Base-by-base conservation (phyloP, 179 eudicot genomes). In the Nepenthes alata region DNA sequence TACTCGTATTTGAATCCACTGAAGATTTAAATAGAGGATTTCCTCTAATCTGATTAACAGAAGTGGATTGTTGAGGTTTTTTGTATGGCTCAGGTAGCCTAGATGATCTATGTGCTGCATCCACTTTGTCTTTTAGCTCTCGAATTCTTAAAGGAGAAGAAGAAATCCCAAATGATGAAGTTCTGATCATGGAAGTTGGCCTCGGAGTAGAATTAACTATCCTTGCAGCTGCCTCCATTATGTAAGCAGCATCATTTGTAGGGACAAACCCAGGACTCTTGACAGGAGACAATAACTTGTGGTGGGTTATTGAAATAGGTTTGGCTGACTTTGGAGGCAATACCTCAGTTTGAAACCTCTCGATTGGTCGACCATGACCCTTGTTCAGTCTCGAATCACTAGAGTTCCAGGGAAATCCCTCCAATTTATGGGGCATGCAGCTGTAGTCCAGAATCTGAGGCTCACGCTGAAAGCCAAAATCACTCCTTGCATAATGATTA, bases 321-420 rank as follows among this genome's bases (percentile, higher is more conserved):
- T 83, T 93, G 68, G 93, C 90, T 35, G 93, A 83, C 70, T 78
- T 86, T 47, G 90, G 93, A 62, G 98, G 98, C 74, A 89, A 75
- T 38, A 75, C 80, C 77, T 93, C 95, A 15, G 82, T 74, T 69
- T 86, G 95, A 81, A 86, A 89, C 69, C 88, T 86, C 78, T 93
- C 96, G 41, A 89, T 73, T 49, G 89, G 84, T 61, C 80, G 75
- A 62, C 64, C 72, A 36, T 65, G 81, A 69, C 72, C 60, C 76
- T 77, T 82, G 62, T 63, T 78, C 53, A 66, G 56, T 69, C 79
- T 79, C 47, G 74, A 53, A 57, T 77, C 81, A 37, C 59, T 58
- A 53, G 87, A 78, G 61, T 79, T 80, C 74, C 79, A 74, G 34
- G 77, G 66, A 35, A 67, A 62, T 25, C 78, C 75, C 51, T 75